Evolutionary conservation across 1,284 basidiomycete genomes (phyloP), one percentile per base, ranked within the genome.

Genomic region (Leccinum griseonigrum): DNA sequence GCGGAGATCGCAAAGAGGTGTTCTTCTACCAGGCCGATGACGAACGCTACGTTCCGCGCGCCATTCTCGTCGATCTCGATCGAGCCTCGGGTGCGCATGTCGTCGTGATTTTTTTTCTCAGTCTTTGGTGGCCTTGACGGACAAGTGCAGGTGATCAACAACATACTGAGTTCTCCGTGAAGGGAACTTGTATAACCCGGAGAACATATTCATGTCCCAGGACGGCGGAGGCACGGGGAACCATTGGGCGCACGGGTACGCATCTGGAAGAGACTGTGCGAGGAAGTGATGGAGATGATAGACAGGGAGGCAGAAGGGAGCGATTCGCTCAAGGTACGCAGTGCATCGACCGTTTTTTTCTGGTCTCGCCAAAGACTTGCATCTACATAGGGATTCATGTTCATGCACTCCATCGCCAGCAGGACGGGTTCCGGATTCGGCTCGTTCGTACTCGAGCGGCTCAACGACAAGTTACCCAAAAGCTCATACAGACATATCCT

Each of bases 11-110:
- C 68, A 99, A 99, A 73, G 97, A 99, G 77, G 97, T 98, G 50
- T 99, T 99, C 79, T 99, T 99, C 79, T 99, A 99, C 76, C 97
- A 99, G 76, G 97, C 97, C 11, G 97, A 99, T 75, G 97, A 99
- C 74, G 97, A 99, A 75, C 97, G 98, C 73, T 99, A 99, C 76
- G 96, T 99, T 67, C 97, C 97, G 9, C 85, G 97, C 59, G 94
- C 97, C 4, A 97, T 99, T 64, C 84, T 99, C 28, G 90, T 99
- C 60, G 97, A 99, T 78, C 84, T 98, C n/a, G 97, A 99, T n/a
- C n/a, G n/a, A n/a, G 75, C 97, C 97, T 54, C 83, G 97, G 74
- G 97, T 97, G 72, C 72, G 90, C 75, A n/a, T 0, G 38, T 26
- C 22, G 16, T 29, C 28, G 51, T 52, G 50, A 28, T 52, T 28